Evolutionary conservation across 2,329 filamentous ascomycete genomes (phyloP), one percentile per base, ranked within the genome.

Genomic region (Trichoderma sp.): DNA sequence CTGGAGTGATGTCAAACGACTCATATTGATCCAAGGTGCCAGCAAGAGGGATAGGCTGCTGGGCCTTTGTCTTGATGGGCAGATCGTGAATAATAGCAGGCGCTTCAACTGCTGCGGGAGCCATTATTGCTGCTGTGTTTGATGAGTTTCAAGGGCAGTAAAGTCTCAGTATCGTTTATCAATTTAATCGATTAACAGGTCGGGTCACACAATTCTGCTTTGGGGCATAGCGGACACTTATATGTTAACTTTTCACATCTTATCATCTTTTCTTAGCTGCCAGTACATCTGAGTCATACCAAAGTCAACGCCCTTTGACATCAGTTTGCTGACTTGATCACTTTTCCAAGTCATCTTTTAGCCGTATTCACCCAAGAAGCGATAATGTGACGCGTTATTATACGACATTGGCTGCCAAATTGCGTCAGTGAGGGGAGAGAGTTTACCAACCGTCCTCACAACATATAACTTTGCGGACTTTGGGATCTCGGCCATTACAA

Each of bases 1-100:
- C 79, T 0, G 88, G 88, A 1, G 88, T 91, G 5, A 86, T 79
- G 37, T 91, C 88, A 68, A 88, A 87, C 2, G 82, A 81, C 71
- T 87, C 82, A 70, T 84, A 86, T 13, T 80, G 69, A 49, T 88
- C 82, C 0, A 89, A 79, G 1, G 77, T 81, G 0, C 87, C 87
- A 2, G 82, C 84, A 4, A 83, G 77, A 75, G 84, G 82, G 8
- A 87, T 10, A 27, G 58, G 29, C 27, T 68, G 43, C 35, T 68
- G 57, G 21, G 35, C 33, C 37, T 68, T 68, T 13, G 33, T 53
- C 52, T 70, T 72, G 43, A 69, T 70, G 33, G 40, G 52, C 1
- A 70, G 40, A 14, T 71, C 59, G 14, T 70, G 35, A 47, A 55
- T 37, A 63, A 65, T 65, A 21, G 55, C 47, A 24, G 70, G 27